Conservation (phyloP, 1,139 yeast species). For the Geotrichum klebahnii region DNA sequence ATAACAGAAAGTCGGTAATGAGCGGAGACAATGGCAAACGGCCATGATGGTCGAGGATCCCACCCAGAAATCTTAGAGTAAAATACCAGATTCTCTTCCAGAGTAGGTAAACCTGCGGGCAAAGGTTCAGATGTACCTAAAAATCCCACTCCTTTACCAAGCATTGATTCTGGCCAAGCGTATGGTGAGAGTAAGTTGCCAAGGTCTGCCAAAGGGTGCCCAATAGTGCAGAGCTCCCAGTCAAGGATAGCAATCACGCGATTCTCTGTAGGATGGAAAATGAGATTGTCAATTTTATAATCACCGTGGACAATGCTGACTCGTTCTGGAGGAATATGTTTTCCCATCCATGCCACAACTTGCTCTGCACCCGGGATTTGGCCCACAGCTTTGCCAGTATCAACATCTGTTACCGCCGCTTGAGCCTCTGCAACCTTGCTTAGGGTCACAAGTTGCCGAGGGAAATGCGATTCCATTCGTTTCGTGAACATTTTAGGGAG, state of each 20-base stretch:
- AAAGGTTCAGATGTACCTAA: slow-evolving; percentile 19
- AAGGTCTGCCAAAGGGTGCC: slow-evolving; percentile 62
- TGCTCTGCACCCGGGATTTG: slow-evolving; percentile 50
- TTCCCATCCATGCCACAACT: slow-evolving; percentile 46
- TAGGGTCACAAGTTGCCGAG: slow-evolving; percentile 54
- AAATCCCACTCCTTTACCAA: slow-evolving; percentile 21
- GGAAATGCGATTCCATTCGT: slow-evolving; percentile 47
- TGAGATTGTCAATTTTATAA: slow-evolving; percentile 60
- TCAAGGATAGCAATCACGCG: slow-evolving; percentile 57
- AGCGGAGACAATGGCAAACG: slow-evolving; percentile 58
- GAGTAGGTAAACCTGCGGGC: slow-evolving; percentile 33
- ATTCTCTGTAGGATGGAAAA: slow-evolving; percentile 51
- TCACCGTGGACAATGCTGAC: slow-evolving; percentile 61
- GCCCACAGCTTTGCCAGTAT: slow-evolving; percentile 43
- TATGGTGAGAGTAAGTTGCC: slow-evolving; percentile 60
- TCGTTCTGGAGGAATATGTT: slow-evolving; percentile 49
- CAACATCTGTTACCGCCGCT: slow-evolving; percentile 34
- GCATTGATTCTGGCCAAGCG: slow-evolving; percentile 42
- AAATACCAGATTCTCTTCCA: slow-evolving; percentile 28
- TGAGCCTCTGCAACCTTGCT: slow-evolving; percentile 50
- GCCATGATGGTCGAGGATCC: slow-evolving; percentile 45
- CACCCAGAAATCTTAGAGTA: slow-evolving; percentile 34
- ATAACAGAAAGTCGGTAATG: slow-evolving; percentile 58
- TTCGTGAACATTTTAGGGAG: slow-evolving; percentile 45
- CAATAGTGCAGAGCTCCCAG: slow-evolving; percentile 68